Conservation (phyloP, 305 asterid species). For the Solanum aculeatissimum region DNA sequence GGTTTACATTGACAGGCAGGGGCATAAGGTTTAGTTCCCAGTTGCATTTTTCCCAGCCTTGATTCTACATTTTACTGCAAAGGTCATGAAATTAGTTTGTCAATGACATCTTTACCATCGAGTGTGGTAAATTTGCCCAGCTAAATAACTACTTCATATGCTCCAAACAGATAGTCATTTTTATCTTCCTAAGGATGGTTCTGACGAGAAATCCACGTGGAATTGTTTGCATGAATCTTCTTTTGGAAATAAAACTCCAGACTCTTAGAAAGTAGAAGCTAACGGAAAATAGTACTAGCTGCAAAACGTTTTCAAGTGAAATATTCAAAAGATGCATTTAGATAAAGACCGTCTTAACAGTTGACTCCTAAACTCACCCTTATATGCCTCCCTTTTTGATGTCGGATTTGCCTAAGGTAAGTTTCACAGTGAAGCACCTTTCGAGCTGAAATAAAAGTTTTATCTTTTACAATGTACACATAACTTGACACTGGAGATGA, state of each 20-base stretch:
- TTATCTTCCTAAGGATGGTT: neutral
- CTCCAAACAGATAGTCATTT: neutral
- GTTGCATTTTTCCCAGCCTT: neutral
- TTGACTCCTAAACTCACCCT: neutral
- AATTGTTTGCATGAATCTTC: neutral
- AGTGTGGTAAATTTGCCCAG: neutral
- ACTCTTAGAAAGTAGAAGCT: neutral
- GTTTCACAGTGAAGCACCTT: neutral
- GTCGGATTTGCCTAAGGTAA: neutral
- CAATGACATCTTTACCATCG: neutral
- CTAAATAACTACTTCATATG: neutral
- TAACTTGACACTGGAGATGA: neutral
- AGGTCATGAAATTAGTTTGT: neutral
- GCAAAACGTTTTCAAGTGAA: neutral
- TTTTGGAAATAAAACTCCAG: neutral
- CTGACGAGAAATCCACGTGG: neutral
- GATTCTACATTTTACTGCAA: neutral
- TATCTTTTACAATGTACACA: neutral
- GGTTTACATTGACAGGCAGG: neutral
- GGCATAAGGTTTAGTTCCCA: neutral
- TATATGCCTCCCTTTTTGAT: neutral
- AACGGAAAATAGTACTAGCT: neutral
- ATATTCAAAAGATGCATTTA: neutral
- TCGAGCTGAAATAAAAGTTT: neutral
- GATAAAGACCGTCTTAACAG: neutral